Evolutionary conservation across 2,329 filamentous ascomycete species (phyloP), one percentile per base, ranked within the genome.

Genomic region (Phaeosphaeria sp.): DNA sequence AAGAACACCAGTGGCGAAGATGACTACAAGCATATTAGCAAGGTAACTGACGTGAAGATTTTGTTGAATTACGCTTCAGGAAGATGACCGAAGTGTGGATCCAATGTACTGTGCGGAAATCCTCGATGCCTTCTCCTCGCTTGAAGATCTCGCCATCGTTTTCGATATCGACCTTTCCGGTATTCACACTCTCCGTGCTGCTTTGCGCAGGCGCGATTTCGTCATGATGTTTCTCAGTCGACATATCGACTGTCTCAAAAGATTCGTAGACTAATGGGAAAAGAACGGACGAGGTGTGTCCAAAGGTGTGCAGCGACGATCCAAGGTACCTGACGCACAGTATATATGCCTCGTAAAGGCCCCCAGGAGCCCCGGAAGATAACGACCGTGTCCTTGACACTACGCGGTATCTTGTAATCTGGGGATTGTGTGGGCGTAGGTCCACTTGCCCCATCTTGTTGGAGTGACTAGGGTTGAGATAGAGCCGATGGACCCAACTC

Each of bases 51-150:
- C 18, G 30, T 9, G 13, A 11, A 7, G 6, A 24, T 30, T 22
- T 11, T 15, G 21, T 45, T 36, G 24, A 60, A 66, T 59, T 44
- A 73, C 71, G 74, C 72, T 85, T 86, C 20, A 84, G 68, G 55
- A 86, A 84, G 60, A 86, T 84, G 22, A 84, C 76, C 2, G 82
- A 74, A 2, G 83, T 82, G 20, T 80, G 78, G 17, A 80, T 77
- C 83, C 84, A 86, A 55, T 78, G 77, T 17, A 86, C 83, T 1
- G 82, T 84, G 20, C 83, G 77, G 60, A 86, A 86, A 49, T 86
- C 77, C 53, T 85, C 77, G 20, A 79, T 79, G 40, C 79, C 80
- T 36, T 79, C 77, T 1, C 74, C 76, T 58, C 74, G 79, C 59
- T 81, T 79, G 76, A 85, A 86, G 36, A 86, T 79, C 62, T 86